Percentiles rank a stretch among this genome's conserved stretches.
These are phyloP conservation scores for Miscanthus lutarioriparius DNA, from an alignment of 176 grass and related monocot genomes.

Conservation along the genomic window DNA sequence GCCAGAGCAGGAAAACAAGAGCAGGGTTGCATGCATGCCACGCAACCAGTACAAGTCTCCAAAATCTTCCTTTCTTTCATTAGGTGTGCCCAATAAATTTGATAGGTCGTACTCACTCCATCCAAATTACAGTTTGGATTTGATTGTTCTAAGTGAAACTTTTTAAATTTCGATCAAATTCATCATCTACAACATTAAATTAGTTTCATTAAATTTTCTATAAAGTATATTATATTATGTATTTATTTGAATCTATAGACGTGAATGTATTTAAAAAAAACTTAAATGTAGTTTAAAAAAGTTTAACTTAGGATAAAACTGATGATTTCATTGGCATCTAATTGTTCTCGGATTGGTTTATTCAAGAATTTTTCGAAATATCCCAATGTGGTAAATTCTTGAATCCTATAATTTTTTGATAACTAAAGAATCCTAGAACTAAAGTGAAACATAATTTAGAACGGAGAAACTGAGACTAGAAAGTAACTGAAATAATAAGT, in stretches of 20 bases:
- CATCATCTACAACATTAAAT: neutral
- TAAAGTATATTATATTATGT: neutral
- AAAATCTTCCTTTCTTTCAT: neutral
- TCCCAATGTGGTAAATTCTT: too few species aligned
- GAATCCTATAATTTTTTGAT: too few species aligned
- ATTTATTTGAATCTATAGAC: neutral
- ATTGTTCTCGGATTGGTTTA: too few species aligned
- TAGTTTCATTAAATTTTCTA: neutral
- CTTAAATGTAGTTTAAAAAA: too few species aligned
- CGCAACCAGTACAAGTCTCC: neutral
- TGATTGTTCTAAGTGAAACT: neutral
- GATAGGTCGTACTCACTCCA: neutral
- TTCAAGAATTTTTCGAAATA: too few species aligned
- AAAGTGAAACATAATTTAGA: too few species aligned
- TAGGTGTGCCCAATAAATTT: neutral
- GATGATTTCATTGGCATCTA: too few species aligned
- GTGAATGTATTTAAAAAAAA: neutral
- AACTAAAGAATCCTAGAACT: too few species aligned
- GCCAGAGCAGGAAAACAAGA: neutral
- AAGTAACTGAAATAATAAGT: too few species aligned
- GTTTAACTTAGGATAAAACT: neutral
- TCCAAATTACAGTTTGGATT: neutral
- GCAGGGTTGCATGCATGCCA: neutral
- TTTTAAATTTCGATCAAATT: neutral
- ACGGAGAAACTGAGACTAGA: too few species aligned